Percentiles rank a stretch among this genome's conserved stretches.
These are phyloP conservation scores for Monilinia laxa DNA, from an alignment of 2,329 filamentous ascomycete genomes.

Conservation along the genomic window DNA sequence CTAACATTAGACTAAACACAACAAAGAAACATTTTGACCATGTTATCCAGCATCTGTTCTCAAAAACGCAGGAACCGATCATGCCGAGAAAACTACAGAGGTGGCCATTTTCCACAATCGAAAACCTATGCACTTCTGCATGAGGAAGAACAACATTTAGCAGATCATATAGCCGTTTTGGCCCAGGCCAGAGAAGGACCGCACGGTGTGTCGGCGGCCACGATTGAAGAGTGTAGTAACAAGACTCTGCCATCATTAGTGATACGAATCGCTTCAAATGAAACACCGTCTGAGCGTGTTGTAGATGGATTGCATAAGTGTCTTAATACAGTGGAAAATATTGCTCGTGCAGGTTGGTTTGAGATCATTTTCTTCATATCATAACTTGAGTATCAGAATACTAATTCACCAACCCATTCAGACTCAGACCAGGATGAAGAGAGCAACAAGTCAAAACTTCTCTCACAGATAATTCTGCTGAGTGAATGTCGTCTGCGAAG, in stretches of 20 bases:
- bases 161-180: constrained; percentile 22
- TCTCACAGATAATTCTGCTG: too few species aligned
- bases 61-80: not conserved
- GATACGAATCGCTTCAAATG: not conserved
- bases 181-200: not conserved
- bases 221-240: not conserved
- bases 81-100: constrained; percentile 15
- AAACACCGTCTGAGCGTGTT: not conserved
- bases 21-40: not conserved
- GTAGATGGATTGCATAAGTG: not conserved
- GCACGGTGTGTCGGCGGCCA: not conserved
- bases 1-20: too few species aligned
- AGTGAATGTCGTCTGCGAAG: too few species aligned
- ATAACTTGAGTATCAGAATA: too few species aligned
- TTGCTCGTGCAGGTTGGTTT: not conserved
- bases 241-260: not conserved
- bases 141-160: constrained; percentile 32
- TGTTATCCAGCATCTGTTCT: not conserved
- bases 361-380: not conserved
- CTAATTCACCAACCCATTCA: not conserved
- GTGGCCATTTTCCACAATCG: not conserved
- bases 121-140: constrained; percentile 4
- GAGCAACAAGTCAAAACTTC: too few species aligned
- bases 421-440: not conserved
- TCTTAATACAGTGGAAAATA: not conserved